Base-by-base conservation (phyloP, 495 filamentous ascomycete genomes). In the Aspergillus asperescens region DNA sequence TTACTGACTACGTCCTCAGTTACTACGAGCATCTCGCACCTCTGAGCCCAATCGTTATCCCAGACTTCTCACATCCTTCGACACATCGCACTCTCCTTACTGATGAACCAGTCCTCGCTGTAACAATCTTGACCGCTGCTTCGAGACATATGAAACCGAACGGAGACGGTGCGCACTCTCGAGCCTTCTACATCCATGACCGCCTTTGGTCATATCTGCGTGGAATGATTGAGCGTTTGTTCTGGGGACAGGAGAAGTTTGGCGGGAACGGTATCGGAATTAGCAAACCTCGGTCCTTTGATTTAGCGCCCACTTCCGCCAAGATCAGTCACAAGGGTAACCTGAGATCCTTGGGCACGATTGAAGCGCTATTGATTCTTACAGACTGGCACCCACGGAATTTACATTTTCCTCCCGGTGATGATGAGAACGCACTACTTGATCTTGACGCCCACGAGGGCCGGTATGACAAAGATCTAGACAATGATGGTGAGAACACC, bases 361-460 rank as follows among this genome's bases (percentile, higher is more conserved):
- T 98, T 39, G 94, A 98, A 72, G 90, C 88, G 16, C 69, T 98
- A 20, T 80, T 97, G 74, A 85, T 98, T 24, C 73, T 98, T 40
- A 96, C 90, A 8, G 93, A 98, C 59, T 98, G 93, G 89, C 93
- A 98, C 68, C 94, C 94, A 12, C 79, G 90, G 5, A 89, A 90
- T 25, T 80, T 97, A 38, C 94, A 97, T 65, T 97, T 97, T 64
- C 94, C 93, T 22, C 91, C 94, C 2, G 84, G 85, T 44, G 90
- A 95, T 51, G 82, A 86, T 54, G 83, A 82, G 50, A 82, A 84
- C 25, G 78, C 84, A 16, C 68, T 85, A 40, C 57, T 85, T 29
- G 68, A 73, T 32, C 62, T 69, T n/a, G 77, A 81, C 29, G 70
- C 68, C 7, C 76, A 75, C n/a, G 45, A 62, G 24, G 65, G 53